Percentiles rank a stretch among this genome's conserved stretches.
Conservation (phyloP, 148 eudicot genomes). For the Camellia granthamiana region DNA sequence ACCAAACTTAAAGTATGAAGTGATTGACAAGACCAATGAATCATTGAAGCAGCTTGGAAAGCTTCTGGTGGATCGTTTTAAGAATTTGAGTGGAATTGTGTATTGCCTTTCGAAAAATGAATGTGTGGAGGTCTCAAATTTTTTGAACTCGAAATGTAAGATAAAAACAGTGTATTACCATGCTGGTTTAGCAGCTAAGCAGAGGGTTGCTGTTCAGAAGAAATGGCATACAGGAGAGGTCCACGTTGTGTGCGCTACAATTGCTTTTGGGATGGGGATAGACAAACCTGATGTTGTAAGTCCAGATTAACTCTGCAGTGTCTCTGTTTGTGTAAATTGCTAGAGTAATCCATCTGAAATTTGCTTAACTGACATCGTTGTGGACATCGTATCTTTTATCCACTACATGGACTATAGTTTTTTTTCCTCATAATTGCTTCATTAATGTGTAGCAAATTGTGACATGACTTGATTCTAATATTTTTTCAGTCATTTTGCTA, state of each 20-base stretch:
- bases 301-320: constrained; percentile 23
- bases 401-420: neutral
- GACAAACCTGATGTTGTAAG: constrained; percentile 98
- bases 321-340: constrained; percentile 5
- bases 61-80: constrained; percentile 62
- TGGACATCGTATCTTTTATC: neutral
- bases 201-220: constrained; percentile 73
- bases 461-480: neutral
- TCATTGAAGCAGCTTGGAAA: constrained; percentile 83
- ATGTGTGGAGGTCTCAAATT: constrained; percentile 85
- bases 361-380: neutral
- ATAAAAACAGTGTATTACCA: constrained; percentile 86
- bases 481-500: neutral
- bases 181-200: constrained; percentile 94
- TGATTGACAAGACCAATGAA: constrained; percentile 66
- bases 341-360: constrained; percentile 3
- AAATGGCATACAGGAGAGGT: constrained; percentile 97
- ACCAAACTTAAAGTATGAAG: constrained; percentile 94
- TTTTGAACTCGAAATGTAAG: constrained; percentile 74
- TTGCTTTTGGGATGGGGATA: constrained; percentile 99
- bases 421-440: neutral
- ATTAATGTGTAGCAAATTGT: neutral
- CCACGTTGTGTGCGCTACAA: constrained; percentile 95
- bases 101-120: constrained; percentile 99
- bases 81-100: constrained; percentile 73